Evolutionary conservation across 441 rosid species (phyloP).

Genomic region (Jatropha podagrica): DNA sequence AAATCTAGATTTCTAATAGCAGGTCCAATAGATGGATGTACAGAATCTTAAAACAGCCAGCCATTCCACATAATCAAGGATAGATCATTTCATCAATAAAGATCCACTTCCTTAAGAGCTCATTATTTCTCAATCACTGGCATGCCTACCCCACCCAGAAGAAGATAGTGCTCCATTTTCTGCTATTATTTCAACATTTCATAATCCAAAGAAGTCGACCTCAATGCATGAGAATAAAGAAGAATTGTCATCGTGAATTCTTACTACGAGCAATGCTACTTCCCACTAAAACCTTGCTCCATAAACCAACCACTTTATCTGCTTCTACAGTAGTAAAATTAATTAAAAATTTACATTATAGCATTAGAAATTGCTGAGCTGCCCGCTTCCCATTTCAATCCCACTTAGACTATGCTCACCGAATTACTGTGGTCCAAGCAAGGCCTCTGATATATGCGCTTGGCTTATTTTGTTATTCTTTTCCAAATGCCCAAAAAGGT

Average conservation of each 20-base stretch:
- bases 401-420: neutral
- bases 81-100: neutral
- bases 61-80: neutral
- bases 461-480: neutral
- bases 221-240: neutral
- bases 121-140: neutral
- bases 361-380: neutral
- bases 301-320: neutral
- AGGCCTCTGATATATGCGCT: neutral
- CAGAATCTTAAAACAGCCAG: neutral
- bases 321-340: neutral
- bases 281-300: neutral
- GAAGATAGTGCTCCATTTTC: neutral
- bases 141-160: neutral
- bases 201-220: neutral
- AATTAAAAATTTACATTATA: neutral
- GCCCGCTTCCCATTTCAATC: neutral
- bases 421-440: neutral
- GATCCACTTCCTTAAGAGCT: neutral
- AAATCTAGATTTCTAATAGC: neutral
- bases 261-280: neutral
- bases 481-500: neutral
- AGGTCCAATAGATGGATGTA: neutral
- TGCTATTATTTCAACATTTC: neutral
- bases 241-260: neutral